A percentile compares a stretch with the other conserved stretches of the same genome.
These are phyloP conservation scores for Abelmoschus esculentus DNA, from an alignment of 345 rosid species.

Conservation along the genomic window DNA sequence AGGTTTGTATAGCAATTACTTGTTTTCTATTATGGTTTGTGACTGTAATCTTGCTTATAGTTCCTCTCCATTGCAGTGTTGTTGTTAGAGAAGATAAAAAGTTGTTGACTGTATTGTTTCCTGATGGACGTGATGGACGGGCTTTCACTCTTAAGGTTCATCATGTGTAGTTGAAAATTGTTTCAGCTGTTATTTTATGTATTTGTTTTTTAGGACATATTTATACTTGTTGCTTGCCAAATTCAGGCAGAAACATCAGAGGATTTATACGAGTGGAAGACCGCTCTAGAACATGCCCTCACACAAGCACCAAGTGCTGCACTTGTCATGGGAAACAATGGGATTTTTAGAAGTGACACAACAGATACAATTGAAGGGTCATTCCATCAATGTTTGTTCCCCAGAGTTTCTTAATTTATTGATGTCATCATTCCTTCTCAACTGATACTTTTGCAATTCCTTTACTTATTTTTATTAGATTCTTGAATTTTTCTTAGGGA, in stretches of 20 bases:
- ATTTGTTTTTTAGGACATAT: not conserved
- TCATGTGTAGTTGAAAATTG: conserved; percentile 10
- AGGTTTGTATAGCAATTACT: conserved; percentile 41
- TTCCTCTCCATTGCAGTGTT: conserved; percentile 51
- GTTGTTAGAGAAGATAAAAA: conserved; percentile 97
- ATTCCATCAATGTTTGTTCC: conserved; percentile 63
- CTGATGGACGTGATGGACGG: conserved; percentile 99
- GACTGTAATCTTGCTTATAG: conserved; percentile 16
- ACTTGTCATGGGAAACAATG: conserved; percentile 90
- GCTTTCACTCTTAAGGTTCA: conserved; percentile 97
- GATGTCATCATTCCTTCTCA: not conserved
- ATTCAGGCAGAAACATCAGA: conserved; percentile 87
- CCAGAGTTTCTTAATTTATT: conserved; percentile 9
- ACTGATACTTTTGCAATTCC: conserved; percentile 8
- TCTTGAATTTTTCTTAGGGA: conserved; percentile 41
- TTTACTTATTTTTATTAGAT: conserved; percentile 7
- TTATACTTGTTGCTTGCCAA: conserved; percentile 11
- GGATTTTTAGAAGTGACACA: conserved; percentile 70
- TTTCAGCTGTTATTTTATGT: not conserved
- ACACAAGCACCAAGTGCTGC: conserved; percentile 97
- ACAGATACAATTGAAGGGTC: conserved; percentile 75
- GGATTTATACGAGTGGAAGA: conserved; percentile 92
- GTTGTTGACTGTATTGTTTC: conserved; percentile 85
- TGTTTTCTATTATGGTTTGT: conserved; percentile 14
- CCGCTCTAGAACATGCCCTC: conserved; percentile 89